Evolutionary conservation across 352 stramenopile genomes (phyloP).

Genomic region (Elongisporangium senticosum): DNA sequence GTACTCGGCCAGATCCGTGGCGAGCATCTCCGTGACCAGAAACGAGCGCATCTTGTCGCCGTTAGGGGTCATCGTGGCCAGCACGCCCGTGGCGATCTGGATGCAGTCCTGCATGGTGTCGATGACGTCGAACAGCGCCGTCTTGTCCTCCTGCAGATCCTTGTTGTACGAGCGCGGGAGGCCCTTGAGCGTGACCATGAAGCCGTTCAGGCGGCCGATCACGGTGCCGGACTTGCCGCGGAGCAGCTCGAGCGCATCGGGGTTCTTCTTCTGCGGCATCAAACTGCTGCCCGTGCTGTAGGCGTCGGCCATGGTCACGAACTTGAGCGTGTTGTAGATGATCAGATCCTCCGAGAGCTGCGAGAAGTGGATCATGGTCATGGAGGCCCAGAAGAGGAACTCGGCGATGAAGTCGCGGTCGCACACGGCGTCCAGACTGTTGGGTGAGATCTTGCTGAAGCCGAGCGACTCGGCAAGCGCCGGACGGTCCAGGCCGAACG

Average conservation of each 20-base stretch:
- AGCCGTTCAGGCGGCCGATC: constrained; percentile 91
- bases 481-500: constrained; percentile 95
- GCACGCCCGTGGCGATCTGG: constrained; percentile 94
- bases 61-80: constrained; percentile 95
- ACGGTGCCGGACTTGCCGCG: constrained; percentile 96
- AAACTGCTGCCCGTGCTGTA: constrained; percentile 98
- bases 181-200: constrained; percentile 96
- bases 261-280: constrained; percentile 99
- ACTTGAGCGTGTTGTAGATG: constrained; percentile 94
- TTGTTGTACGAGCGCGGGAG: constrained; percentile 99
- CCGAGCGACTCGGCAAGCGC: constrained; percentile 91
- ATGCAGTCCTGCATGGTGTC: constrained; percentile 97
- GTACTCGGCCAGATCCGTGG: constrained; percentile 98
- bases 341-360: constrained; percentile 99
- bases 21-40: constrained; percentile 98
- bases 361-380: constrained; percentile 96
- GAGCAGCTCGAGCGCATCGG: constrained; percentile 97
- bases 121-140: constrained; percentile 96
- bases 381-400: constrained; percentile 96
- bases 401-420: constrained; percentile 99
- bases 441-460: constrained; percentile 91
- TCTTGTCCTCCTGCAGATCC: constrained; percentile 99
- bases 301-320: constrained; percentile 95
- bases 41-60: constrained; percentile 91
- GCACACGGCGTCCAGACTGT: constrained; percentile 97